A percentile compares a stretch with the other conserved stretches of the same genome.
Evolutionary conservation across 768 basidiomycete species (phyloP).

Genomic region (Hydnomerulius pinastri): DNA sequence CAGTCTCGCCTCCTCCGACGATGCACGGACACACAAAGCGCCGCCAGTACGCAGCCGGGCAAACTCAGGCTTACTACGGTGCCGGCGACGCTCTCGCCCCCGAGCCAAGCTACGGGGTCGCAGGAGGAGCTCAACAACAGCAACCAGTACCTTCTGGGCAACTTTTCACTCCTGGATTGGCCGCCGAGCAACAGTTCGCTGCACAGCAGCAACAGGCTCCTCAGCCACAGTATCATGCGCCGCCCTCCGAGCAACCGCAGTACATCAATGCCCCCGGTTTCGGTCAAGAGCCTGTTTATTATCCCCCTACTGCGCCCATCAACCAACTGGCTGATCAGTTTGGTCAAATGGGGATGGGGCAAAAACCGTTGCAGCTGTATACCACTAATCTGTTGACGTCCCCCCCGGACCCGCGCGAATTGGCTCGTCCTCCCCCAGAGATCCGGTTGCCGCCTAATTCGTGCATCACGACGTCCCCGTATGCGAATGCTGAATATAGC

Average conservation of each 20-base stretch:
- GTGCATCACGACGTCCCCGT: conserved; percentile 73
- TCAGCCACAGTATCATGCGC: conserved; percentile 54
- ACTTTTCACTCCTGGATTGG: conserved; percentile 86
- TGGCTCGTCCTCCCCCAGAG: conserved; percentile 82
- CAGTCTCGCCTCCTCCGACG: conserved; percentile 45
- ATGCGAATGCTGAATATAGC: conserved; percentile 83
- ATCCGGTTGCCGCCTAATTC: conserved; percentile 87
- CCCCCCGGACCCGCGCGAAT: conserved; percentile 87
- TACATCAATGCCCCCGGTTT: conserved; percentile 48
- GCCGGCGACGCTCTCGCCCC: conserved; percentile 43
- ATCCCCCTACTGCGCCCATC: conserved; percentile 42
- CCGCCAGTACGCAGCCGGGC: conserved; percentile 92
- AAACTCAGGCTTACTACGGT: conserved; percentile 87
- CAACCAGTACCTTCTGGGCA: conserved; percentile 46
- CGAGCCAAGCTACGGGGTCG: conserved; percentile 45
- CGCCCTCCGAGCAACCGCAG: conserved; percentile 40
- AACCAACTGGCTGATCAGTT: conserved; percentile 83
- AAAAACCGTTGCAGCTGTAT: conserved; percentile 74
- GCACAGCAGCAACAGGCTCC: conserved; percentile 52
- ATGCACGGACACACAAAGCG: conserved; percentile 59
- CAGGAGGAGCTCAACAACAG: conserved; percentile 34
- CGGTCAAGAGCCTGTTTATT: conserved; percentile 44
- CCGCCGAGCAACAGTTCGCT: conserved; percentile 66
- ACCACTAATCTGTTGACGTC: conserved; percentile 92
- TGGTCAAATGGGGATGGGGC: conserved; percentile 84